Evolutionary conservation across 768 basidiomycete species (phyloP).

Genomic region (Termitomyces eurrhizus): DNA sequence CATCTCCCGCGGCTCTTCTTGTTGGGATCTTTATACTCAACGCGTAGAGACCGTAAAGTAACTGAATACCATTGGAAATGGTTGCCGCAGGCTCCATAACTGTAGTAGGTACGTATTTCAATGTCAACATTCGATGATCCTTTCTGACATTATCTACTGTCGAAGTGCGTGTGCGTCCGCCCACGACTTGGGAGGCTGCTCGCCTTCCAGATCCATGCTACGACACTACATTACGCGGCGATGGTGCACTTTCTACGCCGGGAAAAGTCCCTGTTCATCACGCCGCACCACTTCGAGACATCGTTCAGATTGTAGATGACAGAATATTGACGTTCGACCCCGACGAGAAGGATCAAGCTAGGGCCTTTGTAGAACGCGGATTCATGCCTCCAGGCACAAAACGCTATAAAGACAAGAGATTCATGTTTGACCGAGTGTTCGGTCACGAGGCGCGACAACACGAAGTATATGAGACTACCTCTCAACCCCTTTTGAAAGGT

Average conservation of each 20-base stretch:
- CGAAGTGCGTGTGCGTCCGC: conserved; percentile 87
- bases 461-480: conserved; percentile 84
- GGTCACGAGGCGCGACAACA: conserved; percentile 75
- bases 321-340: conserved; percentile 96
- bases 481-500: conserved; percentile 79
- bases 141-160: conserved; percentile 4
- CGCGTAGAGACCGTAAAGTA: conserved; percentile 2
- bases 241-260: conserved; percentile 78
- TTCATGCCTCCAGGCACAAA: conserved; percentile 85
- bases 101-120: conserved; percentile 62
- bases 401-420: conserved; percentile 94
- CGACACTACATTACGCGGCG: conserved; percentile 72
- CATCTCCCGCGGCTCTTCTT: conserved; percentile 5
- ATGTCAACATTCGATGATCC: conserved; percentile 11
- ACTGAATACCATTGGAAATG: conserved; percentile 38
- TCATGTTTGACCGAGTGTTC: conserved; percentile 96
- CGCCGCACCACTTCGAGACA: conserved; percentile 61
- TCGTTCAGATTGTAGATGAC: conserved; percentile 90
- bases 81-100: conserved; percentile 85
- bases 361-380: conserved; percentile 79
- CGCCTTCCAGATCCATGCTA: conserved; percentile 75
- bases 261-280: conserved; percentile 40
- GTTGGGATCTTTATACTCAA: neutral
- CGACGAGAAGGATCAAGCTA: conserved; percentile 79
- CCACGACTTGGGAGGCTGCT: conserved; percentile 78